phyloP scores from a whole-genome alignment of 73 alveolate genomes.

The Blepharisma japonicum region DNA sequence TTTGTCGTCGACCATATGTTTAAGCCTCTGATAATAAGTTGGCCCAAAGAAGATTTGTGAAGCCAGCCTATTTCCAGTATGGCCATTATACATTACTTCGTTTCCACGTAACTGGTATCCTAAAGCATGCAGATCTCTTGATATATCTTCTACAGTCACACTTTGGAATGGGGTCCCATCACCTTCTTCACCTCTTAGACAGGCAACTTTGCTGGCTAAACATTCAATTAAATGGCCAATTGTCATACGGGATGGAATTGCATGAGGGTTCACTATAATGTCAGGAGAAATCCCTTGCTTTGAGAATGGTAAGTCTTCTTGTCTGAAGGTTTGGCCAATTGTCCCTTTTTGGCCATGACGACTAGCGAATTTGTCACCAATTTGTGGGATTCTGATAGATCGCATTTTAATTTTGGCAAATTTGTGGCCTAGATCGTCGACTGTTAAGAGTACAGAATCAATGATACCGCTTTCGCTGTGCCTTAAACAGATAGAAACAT shows the following conservation, averaged over 20 bases:
- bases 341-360: conserved; percentile 99
- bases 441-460: conserved; percentile 90
- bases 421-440: conserved; percentile 83
- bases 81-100: conserved; percentile 97
- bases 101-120: conserved; percentile 96
- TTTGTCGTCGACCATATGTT: conserved; percentile 99
- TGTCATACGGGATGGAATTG: conserved; percentile 99
- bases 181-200: conserved; percentile 87
- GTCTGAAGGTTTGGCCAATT: conserved; percentile 97
- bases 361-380: conserved; percentile 99
- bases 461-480: conserved; percentile 93
- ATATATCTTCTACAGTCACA: conserved; percentile 93
- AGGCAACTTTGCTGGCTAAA: conserved; percentile 89
- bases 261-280: conserved; percentile 99
- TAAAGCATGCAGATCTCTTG: conserved; percentile 78
- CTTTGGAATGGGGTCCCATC: conserved; percentile 99
- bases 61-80: conserved; percentile 93
- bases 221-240: conserved; percentile 99
- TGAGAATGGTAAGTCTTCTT: conserved; percentile 98
- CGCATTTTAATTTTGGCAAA: conserved; percentile 91
- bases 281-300: conserved; percentile 94
- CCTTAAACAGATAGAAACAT: conserved; percentile 76
- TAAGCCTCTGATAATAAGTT: conserved; percentile 97
- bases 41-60: conserved; percentile 98
- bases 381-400: conserved; percentile 93